These are phyloP conservation scores for Cryptosporidium felis DNA, from an alignment of 169 alveolate species.

Conservation along the genomic window DNA sequence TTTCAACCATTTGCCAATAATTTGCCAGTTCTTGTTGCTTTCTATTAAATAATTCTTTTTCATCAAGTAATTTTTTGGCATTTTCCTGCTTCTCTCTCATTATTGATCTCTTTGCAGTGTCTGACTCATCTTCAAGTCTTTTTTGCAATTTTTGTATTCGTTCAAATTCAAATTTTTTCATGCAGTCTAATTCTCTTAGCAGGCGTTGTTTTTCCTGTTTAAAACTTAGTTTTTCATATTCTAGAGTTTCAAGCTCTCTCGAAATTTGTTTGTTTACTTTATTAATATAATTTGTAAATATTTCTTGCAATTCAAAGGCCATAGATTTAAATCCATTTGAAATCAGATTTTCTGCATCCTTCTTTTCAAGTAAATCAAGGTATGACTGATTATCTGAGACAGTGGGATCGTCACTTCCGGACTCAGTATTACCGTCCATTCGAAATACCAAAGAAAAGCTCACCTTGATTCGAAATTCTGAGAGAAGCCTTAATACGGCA, in stretches of 20 bases:
- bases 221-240: conserved; percentile 19
- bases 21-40: conserved; percentile 58
- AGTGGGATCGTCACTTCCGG: too few relatives aligned
- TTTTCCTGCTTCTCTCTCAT: conserved; percentile 35
- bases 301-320: conserved; percentile 21
- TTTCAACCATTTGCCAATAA: conserved; percentile 44
- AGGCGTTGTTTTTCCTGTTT: conserved; percentile 19
- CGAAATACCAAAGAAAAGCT: too few relatives aligned
- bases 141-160: conserved; percentile 24
- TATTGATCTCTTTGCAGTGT: conserved; percentile 1
- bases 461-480: too few relatives aligned
- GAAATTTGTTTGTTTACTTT: conserved; percentile 14
- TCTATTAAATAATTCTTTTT: conserved; percentile 33
- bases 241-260: conserved; percentile 17
- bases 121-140: conserved; percentile 1
- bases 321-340: conserved; percentile 49
- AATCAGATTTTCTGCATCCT: too few relatives aligned
- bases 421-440: too few relatives aligned
- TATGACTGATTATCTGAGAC: too few relatives aligned
- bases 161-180: conserved; percentile 18
- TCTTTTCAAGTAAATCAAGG: too few relatives aligned
- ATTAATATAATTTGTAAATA: conserved; percentile 4
- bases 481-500: too few relatives aligned
- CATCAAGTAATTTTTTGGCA: conserved; percentile 7
- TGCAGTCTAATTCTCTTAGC: conserved; percentile 40